phyloP scores from a whole-genome alignment of 305 asterid genomes.

The Fraxinus albicans region DNA sequence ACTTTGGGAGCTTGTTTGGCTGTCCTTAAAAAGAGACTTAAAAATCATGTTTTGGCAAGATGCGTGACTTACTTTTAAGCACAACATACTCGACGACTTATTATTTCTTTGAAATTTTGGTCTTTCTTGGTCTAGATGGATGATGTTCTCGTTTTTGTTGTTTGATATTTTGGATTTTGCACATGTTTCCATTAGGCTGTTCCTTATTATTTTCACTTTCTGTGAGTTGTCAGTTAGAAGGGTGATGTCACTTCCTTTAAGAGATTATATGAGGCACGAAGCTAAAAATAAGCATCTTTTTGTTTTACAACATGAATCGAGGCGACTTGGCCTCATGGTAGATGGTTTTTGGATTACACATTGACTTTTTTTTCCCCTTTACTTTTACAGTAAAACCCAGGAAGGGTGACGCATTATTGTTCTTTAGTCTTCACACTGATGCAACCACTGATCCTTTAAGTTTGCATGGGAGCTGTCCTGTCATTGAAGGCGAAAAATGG shows the following conservation, averaged over 20 bases:
- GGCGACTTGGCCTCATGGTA: not conserved
- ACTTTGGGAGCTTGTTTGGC: not conserved
- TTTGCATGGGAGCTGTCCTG: constrained; percentile 52
- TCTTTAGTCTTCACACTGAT: constrained; percentile 45
- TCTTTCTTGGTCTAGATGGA: not conserved
- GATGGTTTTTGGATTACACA: not conserved
- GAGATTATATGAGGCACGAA: not conserved
- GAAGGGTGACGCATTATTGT: constrained; percentile 43
- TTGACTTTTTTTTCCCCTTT: not conserved
- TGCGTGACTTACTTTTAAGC: not conserved
- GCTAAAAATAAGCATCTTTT: not conserved
- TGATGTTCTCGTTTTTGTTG: not conserved
- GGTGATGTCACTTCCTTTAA: not conserved
- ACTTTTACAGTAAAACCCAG: constrained; percentile 35
- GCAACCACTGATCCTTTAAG: constrained; percentile 37
- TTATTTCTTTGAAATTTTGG: not conserved
- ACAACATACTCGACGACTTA: not conserved
- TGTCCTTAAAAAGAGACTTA: not conserved
- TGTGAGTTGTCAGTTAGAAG: not conserved
- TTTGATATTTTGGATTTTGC: not conserved
- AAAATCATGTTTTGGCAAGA: not conserved
- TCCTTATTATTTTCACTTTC: not conserved
- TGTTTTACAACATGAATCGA: not conserved
- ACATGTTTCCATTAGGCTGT: not conserved
- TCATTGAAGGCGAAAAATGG: constrained; percentile 46